These are phyloP conservation scores for Torulaspora delbrueckii DNA, from an alignment of 805 yeast genomes.

Conservation along the genomic window DNA sequence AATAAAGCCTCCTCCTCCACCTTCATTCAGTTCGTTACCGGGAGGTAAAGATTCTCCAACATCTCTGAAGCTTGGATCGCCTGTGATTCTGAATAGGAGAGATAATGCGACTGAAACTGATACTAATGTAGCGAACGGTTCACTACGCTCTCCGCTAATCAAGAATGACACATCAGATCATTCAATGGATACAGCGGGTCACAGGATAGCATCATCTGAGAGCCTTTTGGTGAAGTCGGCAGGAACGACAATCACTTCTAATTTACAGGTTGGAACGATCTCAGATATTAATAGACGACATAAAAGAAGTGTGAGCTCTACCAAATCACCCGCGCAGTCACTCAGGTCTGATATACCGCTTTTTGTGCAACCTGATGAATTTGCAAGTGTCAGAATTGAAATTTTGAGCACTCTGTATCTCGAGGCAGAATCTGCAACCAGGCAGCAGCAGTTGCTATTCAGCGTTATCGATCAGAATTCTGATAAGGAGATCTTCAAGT, in stretches of 20 bases:
- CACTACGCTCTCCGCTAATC: slow-evolving; percentile 3
- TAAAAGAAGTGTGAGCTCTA: slow-evolving; percentile 12
- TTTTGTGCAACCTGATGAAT: slow-evolving; percentile 56
- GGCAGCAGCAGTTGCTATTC: slow-evolving; percentile 58
- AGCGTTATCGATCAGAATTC: slow-evolving; percentile 58
- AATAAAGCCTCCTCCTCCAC: slow-evolving; percentile 14
- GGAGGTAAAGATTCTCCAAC: slow-evolving; percentile 8
- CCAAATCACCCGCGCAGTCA: slow-evolving; percentile 10
- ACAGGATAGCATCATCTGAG: slow-evolving; percentile 5
- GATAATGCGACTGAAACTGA: slow-evolving; percentile 5
- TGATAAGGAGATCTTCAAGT: slow-evolving; percentile 67
- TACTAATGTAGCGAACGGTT: background rate
- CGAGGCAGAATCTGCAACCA: slow-evolving; percentile 40
- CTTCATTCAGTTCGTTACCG: slow-evolving; percentile 10
- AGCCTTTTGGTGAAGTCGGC: slow-evolving; percentile 7
- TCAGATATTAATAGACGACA: slow-evolving; percentile 9
- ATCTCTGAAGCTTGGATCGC: slow-evolving; percentile 21
- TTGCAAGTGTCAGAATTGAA: slow-evolving; percentile 45
- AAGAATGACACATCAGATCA: slow-evolving; percentile 2
- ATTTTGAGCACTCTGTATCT: slow-evolving; percentile 46
- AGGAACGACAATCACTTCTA: slow-evolving; percentile 8
- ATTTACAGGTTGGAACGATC: slow-evolving; percentile 1
- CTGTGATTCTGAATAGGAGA: slow-evolving; percentile 19
- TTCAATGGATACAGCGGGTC: background rate
- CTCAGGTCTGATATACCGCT: slow-evolving; percentile 40